Evolutionary conservation across 2,329 filamentous ascomycete genomes (phyloP), one percentile per base, ranked within the genome.

Genomic region (Claviceps sp.): DNA sequence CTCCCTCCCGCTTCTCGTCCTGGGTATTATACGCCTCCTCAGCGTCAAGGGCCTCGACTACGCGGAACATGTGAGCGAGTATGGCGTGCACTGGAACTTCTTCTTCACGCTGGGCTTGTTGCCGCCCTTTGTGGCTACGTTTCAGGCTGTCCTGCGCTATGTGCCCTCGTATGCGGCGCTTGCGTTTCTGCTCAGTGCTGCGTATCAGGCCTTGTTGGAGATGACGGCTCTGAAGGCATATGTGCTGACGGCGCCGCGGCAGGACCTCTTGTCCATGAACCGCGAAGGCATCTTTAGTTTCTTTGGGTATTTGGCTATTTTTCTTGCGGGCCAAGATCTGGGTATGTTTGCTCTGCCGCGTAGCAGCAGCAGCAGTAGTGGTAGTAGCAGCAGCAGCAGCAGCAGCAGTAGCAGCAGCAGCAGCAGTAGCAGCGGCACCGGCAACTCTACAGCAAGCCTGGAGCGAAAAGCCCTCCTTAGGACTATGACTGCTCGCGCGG

Each of bases 51-150:
- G 88, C 6, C 73, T 96, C 34, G 89, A 97, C 64, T 98, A 98
- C 64, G 90, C 90, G 3, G 93, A 98, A 66, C 93, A 98, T 71
- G 89, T 96, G 54, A 89, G 88, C 14, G 93, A 98, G 65, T 98
- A 98, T 63, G 93, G 93, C 44, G 88, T 98, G 9, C 93, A 98
- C 67, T 98, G 93, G 93, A 98, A 98, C 67, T 98, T 98, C 68
- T 98, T 98, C 76, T 97, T 97, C 70, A 98, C 93, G 0, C 75
- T 98, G 9, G 90, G 83, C 5, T 78, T 96, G 47, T 71, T 98
- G 24, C 89, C 91, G 0, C 90, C 90, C 0, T 95, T 95, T 61
- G 82, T 95, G 50, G 89, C 91, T 30, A 66, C 93, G 0, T 87
- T 91, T 55, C 87, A 94, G 64, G 78, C 85, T 1, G 71, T 83